These are phyloP conservation scores for Aspergillus luchuensis DNA, from an alignment of 2,329 filamentous ascomycete genomes.

Conservation along the genomic window DNA sequence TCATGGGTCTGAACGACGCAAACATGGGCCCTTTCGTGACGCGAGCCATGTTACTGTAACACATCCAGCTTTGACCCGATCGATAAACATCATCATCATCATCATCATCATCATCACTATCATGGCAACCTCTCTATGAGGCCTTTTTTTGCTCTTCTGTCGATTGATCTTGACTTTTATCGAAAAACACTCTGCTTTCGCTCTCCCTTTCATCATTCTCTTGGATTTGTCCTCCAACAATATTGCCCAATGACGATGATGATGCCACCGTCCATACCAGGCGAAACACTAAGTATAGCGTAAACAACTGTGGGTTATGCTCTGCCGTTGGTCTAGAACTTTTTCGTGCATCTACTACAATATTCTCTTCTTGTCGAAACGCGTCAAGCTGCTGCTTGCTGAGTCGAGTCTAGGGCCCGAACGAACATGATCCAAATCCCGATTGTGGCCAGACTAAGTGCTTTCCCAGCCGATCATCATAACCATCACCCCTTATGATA, in stretches of 20 bases:
- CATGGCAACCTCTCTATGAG: neutral
- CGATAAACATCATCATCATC: neutral
- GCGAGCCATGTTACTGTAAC: neutral
- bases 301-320: conserved; percentile 20
- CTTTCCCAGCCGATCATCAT: neutral
- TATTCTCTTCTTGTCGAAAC: conserved; percentile 8
- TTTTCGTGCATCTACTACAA: conserved; percentile 12
- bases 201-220: too few relatives aligned
- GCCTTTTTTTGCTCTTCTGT: neutral
- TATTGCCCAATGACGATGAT: neutral
- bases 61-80: neutral
- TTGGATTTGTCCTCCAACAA: too few relatives aligned
- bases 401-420: conserved; percentile 7
- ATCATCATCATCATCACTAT: too few relatives aligned
- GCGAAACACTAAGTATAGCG: neutral
- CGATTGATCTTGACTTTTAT: neutral
- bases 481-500: neutral
- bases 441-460: neutral
- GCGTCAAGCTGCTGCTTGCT: conserved; percentile 9
- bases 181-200: too few relatives aligned
- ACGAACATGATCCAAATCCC: neutral
- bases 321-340: conserved; percentile 24
- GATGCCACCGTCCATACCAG: neutral
- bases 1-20: neutral
- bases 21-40: neutral